These are phyloP conservation scores for Coemansia sp. DNA, from an alignment of 192 early-diverging fungal species.

Conservation along the genomic window DNA sequence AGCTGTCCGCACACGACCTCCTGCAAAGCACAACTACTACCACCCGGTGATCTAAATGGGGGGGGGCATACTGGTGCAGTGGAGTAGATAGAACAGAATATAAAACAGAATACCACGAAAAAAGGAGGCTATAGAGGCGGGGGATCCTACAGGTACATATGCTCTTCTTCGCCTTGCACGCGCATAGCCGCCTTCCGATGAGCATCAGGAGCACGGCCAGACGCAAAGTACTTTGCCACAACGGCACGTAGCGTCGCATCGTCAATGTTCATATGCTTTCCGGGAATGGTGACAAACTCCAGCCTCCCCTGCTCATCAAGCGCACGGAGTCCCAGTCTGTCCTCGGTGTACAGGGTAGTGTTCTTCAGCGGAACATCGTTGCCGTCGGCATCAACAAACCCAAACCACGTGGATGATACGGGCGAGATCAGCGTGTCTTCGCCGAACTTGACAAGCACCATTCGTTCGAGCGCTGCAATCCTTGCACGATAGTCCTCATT, in stretches of 20 bases:
- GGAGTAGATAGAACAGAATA: not conserved
- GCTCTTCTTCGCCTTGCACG: not conserved
- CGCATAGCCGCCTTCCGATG: not conserved
- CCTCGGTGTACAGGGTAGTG: slow-evolving; percentile 64
- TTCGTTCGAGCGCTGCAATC: slow-evolving; percentile 63
- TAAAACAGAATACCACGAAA: not conserved
- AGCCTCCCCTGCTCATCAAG: slow-evolving; percentile 55
- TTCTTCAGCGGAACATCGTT: slow-evolving; percentile 57
- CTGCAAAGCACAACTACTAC: not conserved
- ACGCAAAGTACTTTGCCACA: slow-evolving; percentile 32
- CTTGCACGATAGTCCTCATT: slow-evolving; percentile 63
- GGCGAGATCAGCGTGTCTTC: slow-evolving; percentile 79
- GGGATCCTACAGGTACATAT: not conserved
- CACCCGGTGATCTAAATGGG: not conserved
- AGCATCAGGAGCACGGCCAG: not conserved
- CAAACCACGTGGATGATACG: slow-evolving; percentile 70
- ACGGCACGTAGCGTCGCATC: slow-evolving; percentile 25
- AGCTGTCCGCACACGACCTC: not conserved
- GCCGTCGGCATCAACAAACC: slow-evolving; percentile 60
- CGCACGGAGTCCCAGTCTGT: slow-evolving; percentile 68
- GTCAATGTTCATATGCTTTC: slow-evolving; percentile 47
- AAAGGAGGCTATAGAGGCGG: not conserved
- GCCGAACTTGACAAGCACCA: slow-evolving; percentile 83
- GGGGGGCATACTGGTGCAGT: not conserved
- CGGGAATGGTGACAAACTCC: slow-evolving; percentile 26